Conservation (phyloP, 169 alveolate species). For the Amoebophrya sp. region DNA sequence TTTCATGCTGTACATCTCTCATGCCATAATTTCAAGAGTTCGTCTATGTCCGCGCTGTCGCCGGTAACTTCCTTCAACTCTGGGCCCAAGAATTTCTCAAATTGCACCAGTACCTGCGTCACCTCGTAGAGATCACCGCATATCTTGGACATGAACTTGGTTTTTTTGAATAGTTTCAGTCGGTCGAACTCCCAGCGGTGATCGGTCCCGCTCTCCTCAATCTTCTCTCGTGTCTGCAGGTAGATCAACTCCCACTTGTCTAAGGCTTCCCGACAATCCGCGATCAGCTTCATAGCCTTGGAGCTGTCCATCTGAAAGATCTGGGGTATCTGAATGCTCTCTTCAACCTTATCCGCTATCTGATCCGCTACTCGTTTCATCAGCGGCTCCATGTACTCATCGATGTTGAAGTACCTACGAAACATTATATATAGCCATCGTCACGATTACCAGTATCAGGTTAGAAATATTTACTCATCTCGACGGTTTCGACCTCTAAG, state of each 20-base stretch:
- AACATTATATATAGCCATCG: not conserved
- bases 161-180: conserved; percentile 57
- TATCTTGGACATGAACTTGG: conserved; percentile 72
- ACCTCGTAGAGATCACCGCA: conserved; percentile 70
- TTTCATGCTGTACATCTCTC: too few relatives aligned
- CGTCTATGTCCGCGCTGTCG: conserved; percentile 50
- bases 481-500: too few relatives aligned
- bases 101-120: conserved; percentile 59
- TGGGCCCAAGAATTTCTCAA: conserved; percentile 80
- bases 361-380: conserved; percentile 56
- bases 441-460: too few relatives aligned
- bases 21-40: conserved; percentile 39
- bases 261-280: conserved; percentile 38
- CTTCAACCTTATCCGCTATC: conserved; percentile 45
- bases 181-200: conserved; percentile 60
- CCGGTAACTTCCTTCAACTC: conserved; percentile 85
- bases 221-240: conserved; percentile 47
- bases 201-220: conserved; percentile 53
- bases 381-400: conserved; percentile 57
- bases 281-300: conserved; percentile 42
- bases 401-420: conserved; percentile 54
- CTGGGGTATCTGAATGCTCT: conserved; percentile 40
- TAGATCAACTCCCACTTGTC: conserved; percentile 46
- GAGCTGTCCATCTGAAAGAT: conserved; percentile 38
- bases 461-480: too few relatives aligned